These are phyloP conservation scores for Boehmeria nivea DNA, from an alignment of 306 rosid genomes.

Conservation along the genomic window DNA sequence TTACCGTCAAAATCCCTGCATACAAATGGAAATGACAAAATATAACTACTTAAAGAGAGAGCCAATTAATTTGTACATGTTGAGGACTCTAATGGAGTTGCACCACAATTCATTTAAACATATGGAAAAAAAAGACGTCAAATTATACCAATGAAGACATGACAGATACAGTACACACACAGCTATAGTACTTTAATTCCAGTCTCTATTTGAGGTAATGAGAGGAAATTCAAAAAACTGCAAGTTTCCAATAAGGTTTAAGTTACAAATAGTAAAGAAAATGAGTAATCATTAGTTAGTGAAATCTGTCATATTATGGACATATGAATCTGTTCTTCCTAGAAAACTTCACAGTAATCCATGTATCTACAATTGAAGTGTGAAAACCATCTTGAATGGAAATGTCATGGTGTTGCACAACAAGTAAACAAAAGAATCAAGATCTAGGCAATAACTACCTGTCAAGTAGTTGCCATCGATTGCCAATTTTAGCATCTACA, in stretches of 20 bases:
- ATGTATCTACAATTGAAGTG: neutral
- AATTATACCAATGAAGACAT: neutral
- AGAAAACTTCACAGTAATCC: neutral
- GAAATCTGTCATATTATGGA: too few species aligned
- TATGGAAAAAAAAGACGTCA: neutral
- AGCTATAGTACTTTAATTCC: too few species aligned
- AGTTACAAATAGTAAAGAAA: neutral
- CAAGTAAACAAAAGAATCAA: neutral
- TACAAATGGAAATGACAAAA: neutral
- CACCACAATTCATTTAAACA: neutral
- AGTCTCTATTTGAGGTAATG: too few species aligned
- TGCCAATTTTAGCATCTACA: constrained; percentile 92
- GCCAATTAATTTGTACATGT: neutral
- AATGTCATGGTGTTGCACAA: neutral
- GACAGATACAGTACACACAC: too few species aligned
- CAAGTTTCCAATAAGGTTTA: neutral
- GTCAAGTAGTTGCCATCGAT: constrained; percentile 76
- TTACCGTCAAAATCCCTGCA: constrained; percentile 94
- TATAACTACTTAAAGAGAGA: neutral
- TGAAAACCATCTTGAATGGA: neutral
- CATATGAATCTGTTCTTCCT: too few species aligned
- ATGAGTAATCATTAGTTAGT: too few species aligned
- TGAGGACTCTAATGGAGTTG: neutral
- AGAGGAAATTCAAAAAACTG: too few species aligned
- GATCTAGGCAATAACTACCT: constrained; percentile 53